A percentile compares a stretch with the other conserved stretches of the same genome.
Evolutionary conservation across 148 eudicot genomes (phyloP).

Genomic region (Vaccinium macrocarpon): DNA sequence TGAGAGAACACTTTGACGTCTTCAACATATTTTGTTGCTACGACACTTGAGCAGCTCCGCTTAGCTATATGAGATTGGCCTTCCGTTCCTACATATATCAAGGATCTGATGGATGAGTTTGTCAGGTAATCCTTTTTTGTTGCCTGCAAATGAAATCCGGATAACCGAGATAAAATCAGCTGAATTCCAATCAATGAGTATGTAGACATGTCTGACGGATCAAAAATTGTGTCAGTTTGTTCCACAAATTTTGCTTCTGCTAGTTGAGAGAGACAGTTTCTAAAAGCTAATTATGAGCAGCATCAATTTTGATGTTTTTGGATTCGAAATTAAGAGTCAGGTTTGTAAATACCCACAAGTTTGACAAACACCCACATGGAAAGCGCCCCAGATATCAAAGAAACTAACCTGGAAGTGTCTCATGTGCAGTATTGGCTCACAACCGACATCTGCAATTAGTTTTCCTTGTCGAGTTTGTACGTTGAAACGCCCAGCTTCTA

Average conservation of each 20-base stretch:
- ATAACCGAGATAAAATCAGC: background rate
- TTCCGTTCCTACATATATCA: constrained; percentile 28
- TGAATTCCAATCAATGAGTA: background rate
- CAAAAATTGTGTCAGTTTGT: background rate
- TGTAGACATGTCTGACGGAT: background rate
- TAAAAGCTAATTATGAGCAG: background rate
- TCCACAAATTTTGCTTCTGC: background rate
- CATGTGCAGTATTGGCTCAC: constrained; percentile 97
- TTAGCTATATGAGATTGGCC: constrained; percentile 12
- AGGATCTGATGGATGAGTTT: constrained; percentile 73
- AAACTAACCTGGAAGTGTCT: constrained; percentile 79
- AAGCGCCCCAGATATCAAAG: background rate
- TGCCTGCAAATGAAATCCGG: constrained; percentile 42
- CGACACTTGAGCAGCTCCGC: background rate
- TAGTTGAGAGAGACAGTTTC: background rate
- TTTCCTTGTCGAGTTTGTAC: constrained; percentile 67
- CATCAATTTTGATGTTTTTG: background rate
- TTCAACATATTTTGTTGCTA: too few species aligned
- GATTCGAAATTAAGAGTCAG: background rate
- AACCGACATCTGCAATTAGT: constrained; percentile 86
- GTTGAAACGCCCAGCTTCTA: constrained; percentile 83
- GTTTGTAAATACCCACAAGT: background rate
- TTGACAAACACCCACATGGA: background rate
- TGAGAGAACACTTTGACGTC: too few species aligned
- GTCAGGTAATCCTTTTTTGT: constrained; percentile 61